Evolutionary conservation across 345 rosid genomes (phyloP).

Genomic region (Pistacia atlantica): DNA sequence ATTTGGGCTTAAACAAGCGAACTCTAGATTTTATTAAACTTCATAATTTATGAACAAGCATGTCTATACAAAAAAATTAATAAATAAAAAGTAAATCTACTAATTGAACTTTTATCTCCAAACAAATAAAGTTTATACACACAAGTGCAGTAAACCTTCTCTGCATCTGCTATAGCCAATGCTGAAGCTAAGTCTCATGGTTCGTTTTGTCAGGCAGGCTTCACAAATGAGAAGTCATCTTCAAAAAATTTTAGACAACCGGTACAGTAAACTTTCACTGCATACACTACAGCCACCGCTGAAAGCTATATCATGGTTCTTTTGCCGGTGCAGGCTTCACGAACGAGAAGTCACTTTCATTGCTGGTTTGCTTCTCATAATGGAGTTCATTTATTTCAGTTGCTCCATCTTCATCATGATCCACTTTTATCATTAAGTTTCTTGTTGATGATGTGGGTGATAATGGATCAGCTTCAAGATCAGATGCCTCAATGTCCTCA

Average conservation of each 20-base stretch:
- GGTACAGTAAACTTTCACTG: background rate
- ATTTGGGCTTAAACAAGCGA: background rate
- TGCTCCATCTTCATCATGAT: constrained; percentile 26
- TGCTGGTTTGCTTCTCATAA: constrained; percentile 28
- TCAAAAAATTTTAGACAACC: constrained; percentile 4
- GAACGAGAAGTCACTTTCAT: constrained; percentile 72
- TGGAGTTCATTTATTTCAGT: constrained; percentile 34
- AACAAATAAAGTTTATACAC: too few species aligned
- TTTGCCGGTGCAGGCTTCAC: constrained; percentile 46
- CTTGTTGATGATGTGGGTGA: constrained; percentile 42
- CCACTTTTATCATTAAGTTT: constrained; percentile 42
- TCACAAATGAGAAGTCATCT: too few species aligned
- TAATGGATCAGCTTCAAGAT: constrained; percentile 61
- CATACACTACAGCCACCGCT: background rate
- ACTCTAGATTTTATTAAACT: background rate
- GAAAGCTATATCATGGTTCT: constrained; percentile 28
- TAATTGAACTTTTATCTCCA: background rate
- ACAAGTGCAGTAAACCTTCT: too few species aligned
- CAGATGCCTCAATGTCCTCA: constrained; percentile 58
- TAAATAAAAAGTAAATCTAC: too few species aligned
- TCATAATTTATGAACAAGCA: background rate
- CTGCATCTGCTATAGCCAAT: too few species aligned
- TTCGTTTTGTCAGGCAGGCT: background rate
- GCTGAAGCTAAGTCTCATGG: too few species aligned
- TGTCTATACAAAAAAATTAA: background rate